Percentiles rank a stretch among this genome's conserved stretches.
phyloP scores from a whole-genome alignment of 306 rosid genomes.

The Delonix regia region DNA sequence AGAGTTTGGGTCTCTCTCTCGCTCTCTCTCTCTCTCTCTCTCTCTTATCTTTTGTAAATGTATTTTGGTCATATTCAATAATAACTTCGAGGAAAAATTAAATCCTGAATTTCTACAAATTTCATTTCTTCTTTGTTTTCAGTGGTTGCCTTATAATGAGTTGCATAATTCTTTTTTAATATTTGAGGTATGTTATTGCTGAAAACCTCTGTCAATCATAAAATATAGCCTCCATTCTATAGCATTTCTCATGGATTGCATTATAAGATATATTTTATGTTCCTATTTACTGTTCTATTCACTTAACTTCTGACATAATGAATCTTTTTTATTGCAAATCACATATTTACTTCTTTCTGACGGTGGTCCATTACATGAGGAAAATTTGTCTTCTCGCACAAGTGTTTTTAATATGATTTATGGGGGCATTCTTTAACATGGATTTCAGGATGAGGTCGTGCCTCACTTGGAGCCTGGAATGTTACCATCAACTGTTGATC shows the following conservation, averaged over 20 bases:
- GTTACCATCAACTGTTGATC: conserved; percentile 95
- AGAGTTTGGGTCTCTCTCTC: too few species aligned
- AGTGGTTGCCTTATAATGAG: background rate
- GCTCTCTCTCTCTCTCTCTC: too few species aligned
- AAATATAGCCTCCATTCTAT: background rate
- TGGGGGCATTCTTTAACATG: conserved; percentile 35
- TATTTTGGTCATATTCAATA: too few species aligned
- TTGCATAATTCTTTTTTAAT: background rate
- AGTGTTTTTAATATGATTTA: conserved; percentile 25
- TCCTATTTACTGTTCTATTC: background rate
- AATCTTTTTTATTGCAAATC: conserved; percentile 5
- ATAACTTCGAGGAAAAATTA: too few species aligned
- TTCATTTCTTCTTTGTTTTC: background rate
- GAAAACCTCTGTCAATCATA: background rate
- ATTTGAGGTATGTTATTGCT: background rate
- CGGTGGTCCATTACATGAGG: conserved; percentile 28
- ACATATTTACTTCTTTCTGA: conserved; percentile 1
- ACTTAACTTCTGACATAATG: background rate
- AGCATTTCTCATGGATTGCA: conserved; percentile 1
- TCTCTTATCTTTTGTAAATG: too few species aligned
- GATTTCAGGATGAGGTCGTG: conserved; percentile 85
- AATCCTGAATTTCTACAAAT: too few species aligned
- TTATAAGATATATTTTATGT: background rate
- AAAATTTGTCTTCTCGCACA: background rate
- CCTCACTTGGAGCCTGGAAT: conserved; percentile 99